Conservation (phyloP, 2,329 filamentous ascomycete genomes). For the Exophiala xenobiotica region DNA sequence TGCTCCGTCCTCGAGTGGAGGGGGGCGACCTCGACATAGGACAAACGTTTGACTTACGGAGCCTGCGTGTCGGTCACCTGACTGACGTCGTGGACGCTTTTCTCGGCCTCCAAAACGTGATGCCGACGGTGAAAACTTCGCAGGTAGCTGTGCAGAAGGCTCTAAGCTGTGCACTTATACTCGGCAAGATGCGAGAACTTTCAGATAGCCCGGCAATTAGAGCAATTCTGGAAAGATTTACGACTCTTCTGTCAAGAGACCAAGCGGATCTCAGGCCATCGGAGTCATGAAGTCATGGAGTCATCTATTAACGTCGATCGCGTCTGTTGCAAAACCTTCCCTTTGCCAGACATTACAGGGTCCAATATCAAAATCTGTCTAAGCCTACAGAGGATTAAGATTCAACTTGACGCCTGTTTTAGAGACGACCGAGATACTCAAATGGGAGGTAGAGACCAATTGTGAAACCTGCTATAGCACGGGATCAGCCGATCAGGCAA, state of each 20-base stretch:
- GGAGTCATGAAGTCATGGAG: background rate
- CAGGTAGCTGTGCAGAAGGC: constrained; percentile 6
- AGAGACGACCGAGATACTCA: background rate
- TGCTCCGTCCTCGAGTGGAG: constrained; percentile 60
- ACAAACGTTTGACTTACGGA: constrained; percentile 2
- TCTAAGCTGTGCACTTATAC: constrained; percentile 11
- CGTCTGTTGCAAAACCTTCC: background rate
- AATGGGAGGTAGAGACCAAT: background rate
- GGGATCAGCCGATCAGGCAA: background rate
- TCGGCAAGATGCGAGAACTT: constrained; percentile 9
- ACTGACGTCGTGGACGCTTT: constrained; percentile 14
- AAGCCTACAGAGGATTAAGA: background rate
- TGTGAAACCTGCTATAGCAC: background rate
- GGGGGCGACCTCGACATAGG: constrained; percentile 34
- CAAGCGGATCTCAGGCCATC: background rate
- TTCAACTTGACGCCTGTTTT: background rate
- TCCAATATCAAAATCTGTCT: background rate
- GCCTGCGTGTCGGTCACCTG: constrained; percentile 7
- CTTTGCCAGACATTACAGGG: background rate
- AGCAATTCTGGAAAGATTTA: background rate
- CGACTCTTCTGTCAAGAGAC: background rate
- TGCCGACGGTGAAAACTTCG: constrained; percentile 2
- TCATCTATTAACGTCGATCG: background rate
- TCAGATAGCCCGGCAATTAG: background rate
- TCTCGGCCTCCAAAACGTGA: constrained; percentile 14